Percentiles rank a stretch among this genome's conserved stretches.
Conservation (phyloP, 441 rosid genomes). For the Bocquillonia castaneifolia region DNA sequence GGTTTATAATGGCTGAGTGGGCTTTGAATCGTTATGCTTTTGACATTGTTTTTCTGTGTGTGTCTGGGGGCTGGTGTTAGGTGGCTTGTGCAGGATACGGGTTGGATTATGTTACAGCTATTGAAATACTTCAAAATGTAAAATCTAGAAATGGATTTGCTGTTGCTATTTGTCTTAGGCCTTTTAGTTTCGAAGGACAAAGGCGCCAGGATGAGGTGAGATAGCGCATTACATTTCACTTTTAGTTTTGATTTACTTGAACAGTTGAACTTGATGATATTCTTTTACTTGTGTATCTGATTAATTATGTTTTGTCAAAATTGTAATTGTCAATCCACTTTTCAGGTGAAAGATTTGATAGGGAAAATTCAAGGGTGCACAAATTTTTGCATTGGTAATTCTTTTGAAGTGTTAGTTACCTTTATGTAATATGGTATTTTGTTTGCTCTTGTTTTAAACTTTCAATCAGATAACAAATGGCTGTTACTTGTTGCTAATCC, state of each 20-base stretch:
- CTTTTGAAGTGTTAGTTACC: not conserved
- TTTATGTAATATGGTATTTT: not conserved
- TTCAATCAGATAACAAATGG: not conserved
- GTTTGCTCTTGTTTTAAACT: not conserved
- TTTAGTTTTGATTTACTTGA: not conserved
- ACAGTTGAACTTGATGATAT: too few species aligned
- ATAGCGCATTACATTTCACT: constrained; percentile 12
- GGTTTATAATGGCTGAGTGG: not conserved
- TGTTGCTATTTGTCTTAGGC: constrained; percentile 64
- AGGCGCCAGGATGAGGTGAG: constrained; percentile 89
- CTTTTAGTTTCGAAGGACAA: constrained; percentile 91
- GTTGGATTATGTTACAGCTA: constrained; percentile 48
- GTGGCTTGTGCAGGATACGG: constrained; percentile 82
- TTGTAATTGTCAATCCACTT: constrained; percentile 15
- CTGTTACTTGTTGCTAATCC: not conserved
- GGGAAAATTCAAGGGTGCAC: constrained; percentile 54
- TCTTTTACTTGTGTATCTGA: not conserved
- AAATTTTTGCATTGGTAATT: constrained; percentile 67
- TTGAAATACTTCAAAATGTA: constrained; percentile 55
- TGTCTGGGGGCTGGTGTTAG: constrained; percentile 38
- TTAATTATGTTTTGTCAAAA: constrained; percentile 1
- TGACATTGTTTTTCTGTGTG: not conserved
- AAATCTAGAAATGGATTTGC: constrained; percentile 52
- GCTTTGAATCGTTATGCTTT: too few species aligned
- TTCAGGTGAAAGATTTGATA: constrained; percentile 67